A percentile compares a stretch with the other conserved stretches of the same genome.
These are phyloP conservation scores for Tetrapisispora nanseiensis DNA, from an alignment of 805 yeast genomes.

Conservation along the genomic window DNA sequence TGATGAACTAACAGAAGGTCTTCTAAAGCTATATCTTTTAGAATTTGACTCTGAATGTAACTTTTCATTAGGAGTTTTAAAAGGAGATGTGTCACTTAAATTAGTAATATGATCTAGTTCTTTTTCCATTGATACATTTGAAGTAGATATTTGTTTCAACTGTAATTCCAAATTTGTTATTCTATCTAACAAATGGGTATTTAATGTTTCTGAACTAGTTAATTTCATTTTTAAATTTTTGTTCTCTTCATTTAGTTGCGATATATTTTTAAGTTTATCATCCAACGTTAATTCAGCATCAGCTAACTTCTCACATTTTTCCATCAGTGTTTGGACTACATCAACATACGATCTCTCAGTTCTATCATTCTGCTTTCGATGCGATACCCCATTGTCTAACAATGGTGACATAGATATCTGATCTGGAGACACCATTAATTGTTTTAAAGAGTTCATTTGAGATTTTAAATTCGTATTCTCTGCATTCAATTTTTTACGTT, in stretches of 20 bases:
- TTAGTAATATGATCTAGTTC: conserved; percentile 12
- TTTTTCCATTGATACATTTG: conserved; percentile 10
- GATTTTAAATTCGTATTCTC: conserved; percentile 10
- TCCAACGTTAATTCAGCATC: conserved; percentile 15
- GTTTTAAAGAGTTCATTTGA: conserved; percentile 9
- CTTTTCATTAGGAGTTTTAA: conserved; percentile 4
- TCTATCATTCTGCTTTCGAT: neutral
- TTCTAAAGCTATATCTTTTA: neutral
- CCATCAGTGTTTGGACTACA: conserved; percentile 13
- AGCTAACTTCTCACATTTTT: conserved; percentile 18
- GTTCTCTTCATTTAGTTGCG: conserved; percentile 7
- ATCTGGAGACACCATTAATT: conserved; percentile 5
- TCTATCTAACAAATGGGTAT: conserved; percentile 16
- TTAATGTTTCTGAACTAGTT: conserved; percentile 15
- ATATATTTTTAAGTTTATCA: conserved; percentile 9
- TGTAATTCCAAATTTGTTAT: conserved; percentile 15
- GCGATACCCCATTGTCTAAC: neutral
- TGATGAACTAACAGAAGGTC: conserved; percentile 8
- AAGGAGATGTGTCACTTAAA: conserved; percentile 1
- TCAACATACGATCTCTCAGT: conserved; percentile 4
- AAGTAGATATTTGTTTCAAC: conserved; percentile 9
- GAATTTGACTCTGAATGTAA: neutral
- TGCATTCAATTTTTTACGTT: neutral
- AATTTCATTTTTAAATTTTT: conserved; percentile 8
- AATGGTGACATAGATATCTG: neutral